These are phyloP conservation scores for Stagonosporopsis rhizophila DNA, from an alignment of 2,329 filamentous ascomycete species.

Conservation along the genomic window DNA sequence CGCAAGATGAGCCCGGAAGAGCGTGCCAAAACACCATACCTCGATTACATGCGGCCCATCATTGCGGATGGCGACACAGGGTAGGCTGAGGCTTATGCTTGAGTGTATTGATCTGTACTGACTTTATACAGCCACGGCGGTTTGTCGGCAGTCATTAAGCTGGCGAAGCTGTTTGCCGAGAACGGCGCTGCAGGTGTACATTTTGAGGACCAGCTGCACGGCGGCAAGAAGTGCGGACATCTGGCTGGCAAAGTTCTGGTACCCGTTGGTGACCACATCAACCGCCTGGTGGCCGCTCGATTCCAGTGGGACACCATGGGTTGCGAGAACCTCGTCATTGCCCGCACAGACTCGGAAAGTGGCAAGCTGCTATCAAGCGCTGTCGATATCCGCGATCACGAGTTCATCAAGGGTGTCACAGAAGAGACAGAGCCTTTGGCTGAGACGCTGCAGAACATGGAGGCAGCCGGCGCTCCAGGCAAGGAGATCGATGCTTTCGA, in stretches of 20 bases:
- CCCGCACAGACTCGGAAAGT: constrained; percentile 93
- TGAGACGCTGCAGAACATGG: constrained; percentile 90
- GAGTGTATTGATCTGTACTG: constrained; percentile 1
- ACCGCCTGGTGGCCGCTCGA: constrained; percentile 85
- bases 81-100: constrained; percentile 38
- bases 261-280: constrained; percentile 93
- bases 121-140: constrained; percentile 74
- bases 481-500: constrained; percentile 87
- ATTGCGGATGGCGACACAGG: constrained; percentile 95
- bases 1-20: constrained; percentile 78
- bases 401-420: constrained; percentile 90
- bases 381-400: constrained; percentile 93
- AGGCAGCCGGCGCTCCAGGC: constrained; percentile 76
- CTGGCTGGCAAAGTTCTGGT: constrained; percentile 95
- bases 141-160: constrained; percentile 88
- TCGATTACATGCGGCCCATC: constrained; percentile 93
- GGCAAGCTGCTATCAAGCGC: constrained; percentile 88
- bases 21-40: constrained; percentile 77
- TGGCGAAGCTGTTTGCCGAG: constrained; percentile 96
- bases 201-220: constrained; percentile 97
- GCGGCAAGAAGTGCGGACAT: constrained; percentile 98
- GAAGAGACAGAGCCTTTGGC: constrained; percentile 82
- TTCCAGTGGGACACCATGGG: constrained; percentile 99
- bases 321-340: constrained; percentile 91
- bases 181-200: constrained; percentile 96